phyloP scores from a whole-genome alignment of 768 basidiomycete genomes.

The Lenzites betulinus region DNA sequence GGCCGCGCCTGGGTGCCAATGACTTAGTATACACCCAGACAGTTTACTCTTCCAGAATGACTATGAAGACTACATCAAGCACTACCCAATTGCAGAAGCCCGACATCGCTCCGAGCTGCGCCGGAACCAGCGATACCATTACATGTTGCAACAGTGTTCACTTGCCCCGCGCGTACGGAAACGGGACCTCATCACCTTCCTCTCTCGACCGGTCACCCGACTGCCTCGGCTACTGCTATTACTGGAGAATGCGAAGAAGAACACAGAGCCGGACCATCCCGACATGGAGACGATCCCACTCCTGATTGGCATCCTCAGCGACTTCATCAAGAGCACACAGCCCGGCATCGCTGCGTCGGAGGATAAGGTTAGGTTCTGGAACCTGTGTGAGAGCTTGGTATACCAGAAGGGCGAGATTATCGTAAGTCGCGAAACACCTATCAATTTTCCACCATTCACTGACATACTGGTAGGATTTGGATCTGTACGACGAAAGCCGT shows the following conservation, averaged over 20 bases:
- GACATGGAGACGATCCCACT: constrained; percentile 79
- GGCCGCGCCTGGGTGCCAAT: not conserved
- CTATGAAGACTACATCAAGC: constrained; percentile 84
- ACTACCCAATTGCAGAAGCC: constrained; percentile 86
- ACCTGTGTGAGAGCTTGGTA: constrained; percentile 70
- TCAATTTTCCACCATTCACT: not conserved
- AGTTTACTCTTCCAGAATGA: constrained; percentile 24
- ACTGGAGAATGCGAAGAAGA: constrained; percentile 67
- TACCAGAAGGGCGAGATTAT: constrained; percentile 83
- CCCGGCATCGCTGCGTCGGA: constrained; percentile 93
- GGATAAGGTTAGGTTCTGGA: constrained; percentile 87
- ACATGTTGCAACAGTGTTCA: constrained; percentile 63
- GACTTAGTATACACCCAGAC: constrained; percentile 1
- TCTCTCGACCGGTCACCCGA: constrained; percentile 87
- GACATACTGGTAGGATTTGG: constrained; percentile 64
- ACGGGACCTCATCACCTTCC: constrained; percentile 78
- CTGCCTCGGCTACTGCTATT: constrained; percentile 78
- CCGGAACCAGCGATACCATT: constrained; percentile 64
- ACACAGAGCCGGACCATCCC: constrained; percentile 71
- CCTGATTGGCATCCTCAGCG: constrained; percentile 63
- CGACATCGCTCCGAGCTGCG: constrained; percentile 76
- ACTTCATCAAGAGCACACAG: constrained; percentile 81
- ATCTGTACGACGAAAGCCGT: constrained; percentile 74
- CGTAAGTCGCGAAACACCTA: constrained; percentile 42
- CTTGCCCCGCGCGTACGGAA: constrained; percentile 68